Evolutionary conservation across 176 grass and related monocot genomes (phyloP).

Genomic region (Otatea glauca): DNA sequence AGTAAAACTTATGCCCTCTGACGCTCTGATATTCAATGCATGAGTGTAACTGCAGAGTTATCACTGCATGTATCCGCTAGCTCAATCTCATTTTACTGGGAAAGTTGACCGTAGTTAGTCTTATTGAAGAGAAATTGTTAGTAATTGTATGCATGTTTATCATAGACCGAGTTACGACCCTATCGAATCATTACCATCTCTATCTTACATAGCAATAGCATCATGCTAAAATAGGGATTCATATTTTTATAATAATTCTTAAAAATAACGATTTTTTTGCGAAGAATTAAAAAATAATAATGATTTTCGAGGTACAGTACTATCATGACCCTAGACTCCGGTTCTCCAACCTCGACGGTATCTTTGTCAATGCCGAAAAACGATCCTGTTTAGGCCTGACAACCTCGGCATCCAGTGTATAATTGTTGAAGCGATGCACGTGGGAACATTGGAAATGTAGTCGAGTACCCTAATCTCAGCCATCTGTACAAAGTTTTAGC

Average conservation of each 20-base stretch:
- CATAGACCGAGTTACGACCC: not conserved
- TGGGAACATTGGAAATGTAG: no score
- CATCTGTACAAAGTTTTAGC: not conserved
- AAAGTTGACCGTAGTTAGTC: not conserved
- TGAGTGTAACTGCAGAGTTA: not conserved
- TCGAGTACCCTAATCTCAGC: not conserved
- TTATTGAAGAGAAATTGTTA: not conserved
- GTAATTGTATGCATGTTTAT: not conserved
- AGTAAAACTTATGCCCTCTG: not conserved
- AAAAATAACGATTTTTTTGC: no score
- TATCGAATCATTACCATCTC: not conserved
- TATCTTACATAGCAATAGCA: not conserved
- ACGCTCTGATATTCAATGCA: not conserved
- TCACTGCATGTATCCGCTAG: not conserved
- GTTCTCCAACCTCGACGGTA: not conserved
- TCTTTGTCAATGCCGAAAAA: no score
- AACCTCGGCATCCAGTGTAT: not conserved
- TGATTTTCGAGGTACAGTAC: not conserved
- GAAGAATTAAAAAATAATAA: no score
- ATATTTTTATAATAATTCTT: not conserved
- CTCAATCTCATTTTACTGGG: not conserved
- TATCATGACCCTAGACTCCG: not conserved
- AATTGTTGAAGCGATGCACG: no score
- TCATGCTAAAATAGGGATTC: not conserved
- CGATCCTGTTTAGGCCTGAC: no score